phyloP scores from a whole-genome alignment of 2,329 filamentous ascomycete genomes.

The Pseudocercospora macadamiae region DNA sequence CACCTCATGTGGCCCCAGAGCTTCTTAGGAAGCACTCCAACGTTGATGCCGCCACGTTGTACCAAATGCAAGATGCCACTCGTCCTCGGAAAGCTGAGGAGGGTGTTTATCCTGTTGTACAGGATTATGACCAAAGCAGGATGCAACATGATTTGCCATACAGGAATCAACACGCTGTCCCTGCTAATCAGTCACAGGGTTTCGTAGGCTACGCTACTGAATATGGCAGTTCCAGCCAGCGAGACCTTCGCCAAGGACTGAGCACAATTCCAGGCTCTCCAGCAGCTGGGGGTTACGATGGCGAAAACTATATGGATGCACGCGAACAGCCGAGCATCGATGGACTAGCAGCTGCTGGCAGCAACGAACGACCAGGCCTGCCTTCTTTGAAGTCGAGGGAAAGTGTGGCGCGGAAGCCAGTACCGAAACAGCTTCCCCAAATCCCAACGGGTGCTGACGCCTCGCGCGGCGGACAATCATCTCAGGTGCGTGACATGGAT shows the following conservation, averaged over 20 bases:
- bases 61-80: slow-evolving; percentile 73
- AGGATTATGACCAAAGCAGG: slow-evolving; percentile 4
- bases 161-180: slow-evolving; percentile 40
- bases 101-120: slow-evolving; percentile 13
- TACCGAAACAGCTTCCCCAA: slow-evolving; percentile 24
- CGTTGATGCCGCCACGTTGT: slow-evolving; percentile 78
- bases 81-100: slow-evolving; percentile 33
- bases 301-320: slow-evolving; percentile 35
- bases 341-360: slow-evolving; percentile 14
- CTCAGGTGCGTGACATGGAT: slow-evolving; percentile 28
- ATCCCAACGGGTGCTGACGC: slow-evolving; percentile 18
- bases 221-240: slow-evolving; percentile 10
- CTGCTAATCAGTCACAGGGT: slow-evolving; percentile 40
- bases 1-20: slow-evolving; percentile 75
- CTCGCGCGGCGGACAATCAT: slow-evolving; percentile 19
- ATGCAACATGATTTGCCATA: slow-evolving; percentile 20
- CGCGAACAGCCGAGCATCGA: slow-evolving; percentile 23
- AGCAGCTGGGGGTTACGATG: slow-evolving; percentile 40
- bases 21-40: slow-evolving; percentile 79
- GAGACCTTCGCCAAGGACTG: slow-evolving; percentile 35
- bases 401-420: slow-evolving; percentile 36
- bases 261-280: slow-evolving; percentile 53
- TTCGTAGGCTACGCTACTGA: slow-evolving; percentile 17
- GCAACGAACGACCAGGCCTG: slow-evolving; percentile 28
- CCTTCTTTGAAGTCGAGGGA: slow-evolving; percentile 28